Percentiles rank a stretch among this genome's conserved stretches.
phyloP scores from a whole-genome alignment of 768 basidiomycete species.

The Naganishia vaughanmartiniae region DNA sequence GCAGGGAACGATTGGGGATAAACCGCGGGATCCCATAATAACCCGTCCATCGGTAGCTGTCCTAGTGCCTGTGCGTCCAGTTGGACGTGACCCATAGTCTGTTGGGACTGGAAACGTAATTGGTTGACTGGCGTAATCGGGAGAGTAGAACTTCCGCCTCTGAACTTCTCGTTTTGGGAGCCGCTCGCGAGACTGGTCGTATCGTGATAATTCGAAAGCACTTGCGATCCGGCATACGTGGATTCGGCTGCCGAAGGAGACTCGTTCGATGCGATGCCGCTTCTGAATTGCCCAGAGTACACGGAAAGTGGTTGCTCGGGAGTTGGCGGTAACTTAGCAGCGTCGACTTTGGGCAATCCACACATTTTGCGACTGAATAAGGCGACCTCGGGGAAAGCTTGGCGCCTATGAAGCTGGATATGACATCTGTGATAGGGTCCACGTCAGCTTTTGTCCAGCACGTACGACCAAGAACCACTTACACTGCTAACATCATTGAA shows the following conservation, averaged over 20 bases:
- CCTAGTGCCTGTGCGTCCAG: constrained; percentile 10
- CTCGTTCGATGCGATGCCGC: background rate
- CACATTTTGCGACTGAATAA: constrained; percentile 50
- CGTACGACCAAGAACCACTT: constrained; percentile 13
- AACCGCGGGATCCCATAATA: constrained; percentile 46
- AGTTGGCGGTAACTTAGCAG: constrained; percentile 22
- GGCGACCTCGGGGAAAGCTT: constrained; percentile 52
- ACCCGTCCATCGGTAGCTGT: constrained; percentile 26
- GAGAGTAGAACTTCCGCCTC: background rate
- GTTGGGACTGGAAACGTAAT: background rate
- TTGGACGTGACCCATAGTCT: background rate
- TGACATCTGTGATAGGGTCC: constrained; percentile 31
- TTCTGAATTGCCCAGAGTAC: constrained; percentile 7
- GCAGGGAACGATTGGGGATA: constrained; percentile 46
- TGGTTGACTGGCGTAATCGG: constrained; percentile 7
- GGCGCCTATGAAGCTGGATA: constrained; percentile 50
- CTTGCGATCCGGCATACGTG: constrained; percentile 17
- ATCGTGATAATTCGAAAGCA: constrained; percentile 16
- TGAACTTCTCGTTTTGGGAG: background rate
- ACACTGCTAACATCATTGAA: constrained; percentile 46
- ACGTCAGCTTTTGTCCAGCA: background rate
- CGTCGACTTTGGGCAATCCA: constrained; percentile 44
- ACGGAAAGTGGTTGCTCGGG: constrained; percentile 25
- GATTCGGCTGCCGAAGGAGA: constrained; percentile 17
- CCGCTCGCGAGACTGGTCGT: constrained; percentile 3